Base-by-base conservation (phyloP, 768 basidiomycete genomes). In the Piloderma croceum region DNA sequence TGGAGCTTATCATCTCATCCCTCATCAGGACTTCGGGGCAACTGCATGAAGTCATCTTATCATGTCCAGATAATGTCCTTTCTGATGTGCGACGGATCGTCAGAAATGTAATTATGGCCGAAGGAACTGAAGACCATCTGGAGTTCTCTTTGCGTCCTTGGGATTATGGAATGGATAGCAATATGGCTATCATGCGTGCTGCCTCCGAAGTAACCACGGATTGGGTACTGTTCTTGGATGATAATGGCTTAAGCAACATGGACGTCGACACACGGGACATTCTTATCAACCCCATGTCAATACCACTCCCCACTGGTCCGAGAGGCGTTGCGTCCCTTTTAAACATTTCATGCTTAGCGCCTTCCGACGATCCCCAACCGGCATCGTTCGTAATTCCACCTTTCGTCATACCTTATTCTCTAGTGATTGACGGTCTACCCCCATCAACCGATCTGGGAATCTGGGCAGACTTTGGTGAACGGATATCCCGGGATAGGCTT, bases 331-430 rank as follows among this genome's bases (percentile, higher is more conserved):
- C 49, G 7, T 43, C 51, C 3, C 39, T 55, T 9, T 43, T 34
- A 21, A 56, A 60, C 40, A 48, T 47, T 24, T 56, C 63, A n/a
- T 67, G 58, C 35, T 43, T 69, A 31, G 38, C 46, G n/a, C 53
- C 63, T 5, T 57, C 61, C 7, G 50, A 52, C 0, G 43, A 45
- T 6, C 52, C 61, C 17, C 65, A 64, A 22, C 54, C 67, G 19
- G 77, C 74, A 3, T 54, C 62, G 3, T 77, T 73, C 54, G 61
- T 86, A 3, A 51, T 76, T 3, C 84, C 84, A 12, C 83, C 83
- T 3, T 77, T 85, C 45, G 61, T 80, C 5, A 47, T 74, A 22
- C 72, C 72, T 7, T 44, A 58, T 1, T 38, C 54, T 19, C 39
- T 68, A 12, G 43, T 62, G 9, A 52, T 52, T 13, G 39, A 47